Conservation (phyloP, 1,284 basidiomycete species). For the Pseudozyma tsukubaensis region DNA sequence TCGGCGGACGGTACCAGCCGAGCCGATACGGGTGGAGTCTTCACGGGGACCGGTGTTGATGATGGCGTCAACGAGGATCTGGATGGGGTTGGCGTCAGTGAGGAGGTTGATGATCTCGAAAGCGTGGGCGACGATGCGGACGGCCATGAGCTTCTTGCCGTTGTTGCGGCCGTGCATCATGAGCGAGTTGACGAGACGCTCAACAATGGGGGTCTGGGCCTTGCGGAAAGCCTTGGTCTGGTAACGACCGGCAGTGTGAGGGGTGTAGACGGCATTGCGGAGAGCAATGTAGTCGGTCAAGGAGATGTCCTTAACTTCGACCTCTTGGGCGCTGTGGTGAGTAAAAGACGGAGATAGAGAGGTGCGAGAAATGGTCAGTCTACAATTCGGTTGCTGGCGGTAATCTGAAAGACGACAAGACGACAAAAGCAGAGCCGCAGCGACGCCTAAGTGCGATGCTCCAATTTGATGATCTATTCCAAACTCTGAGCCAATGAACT, state of each 20-base stretch:
- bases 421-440: neutral
- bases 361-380: constrained; percentile 18
- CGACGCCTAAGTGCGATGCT: too few species aligned
- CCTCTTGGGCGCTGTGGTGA: constrained; percentile 73
- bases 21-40: constrained; percentile 99
- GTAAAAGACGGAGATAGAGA: constrained; percentile 9
- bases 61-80: constrained; percentile 96
- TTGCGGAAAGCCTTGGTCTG: constrained; percentile 99
- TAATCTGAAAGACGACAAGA: neutral
- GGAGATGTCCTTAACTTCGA: constrained; percentile 96
- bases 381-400: neutral
- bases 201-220: constrained; percentile 99
- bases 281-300: constrained; percentile 94
- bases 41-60: constrained; percentile 99
- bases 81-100: constrained; percentile 99
- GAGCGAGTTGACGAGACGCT: constrained; percentile 94
- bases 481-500: too few species aligned
- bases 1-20: constrained; percentile 98
- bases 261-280: constrained; percentile 94
- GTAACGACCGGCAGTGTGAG: constrained; percentile 99
- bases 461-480: too few species aligned
- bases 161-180: constrained; percentile 99
- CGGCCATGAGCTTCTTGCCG: constrained; percentile 99
- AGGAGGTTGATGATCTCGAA: constrained; percentile 99
- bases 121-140: constrained; percentile 99